These are phyloP conservation scores for Tremella yokohamensis DNA, from an alignment of 768 basidiomycete species.

Conservation along the genomic window DNA sequence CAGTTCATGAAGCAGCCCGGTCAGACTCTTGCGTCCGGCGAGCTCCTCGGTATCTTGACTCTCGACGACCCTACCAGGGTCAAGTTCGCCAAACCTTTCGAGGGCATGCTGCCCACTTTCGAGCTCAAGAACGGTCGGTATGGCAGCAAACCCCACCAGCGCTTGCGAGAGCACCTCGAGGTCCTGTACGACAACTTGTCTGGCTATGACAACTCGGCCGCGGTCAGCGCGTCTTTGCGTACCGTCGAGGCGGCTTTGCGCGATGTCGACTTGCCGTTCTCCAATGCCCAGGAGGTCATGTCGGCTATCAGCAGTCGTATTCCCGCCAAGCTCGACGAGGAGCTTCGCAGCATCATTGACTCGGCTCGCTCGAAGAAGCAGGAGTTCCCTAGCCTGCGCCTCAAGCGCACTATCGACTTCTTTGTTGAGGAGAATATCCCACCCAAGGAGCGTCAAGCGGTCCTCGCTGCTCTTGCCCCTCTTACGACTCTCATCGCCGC, in stretches of 20 bases:
- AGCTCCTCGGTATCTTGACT: conserved; percentile 93
- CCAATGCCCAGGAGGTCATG: conserved; percentile 76
- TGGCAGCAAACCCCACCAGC: conserved; percentile 87
- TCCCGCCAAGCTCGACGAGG: conserved; percentile 84
- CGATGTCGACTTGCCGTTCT: conserved; percentile 81
- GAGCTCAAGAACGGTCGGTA: conserved; percentile 73
- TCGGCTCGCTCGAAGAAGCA: conserved; percentile 64
- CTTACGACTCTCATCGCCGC: conserved; percentile 73
- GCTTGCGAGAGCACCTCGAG: conserved; percentile 66
- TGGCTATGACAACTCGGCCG: conserved; percentile 92
- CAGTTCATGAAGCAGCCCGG: conserved; percentile 98
- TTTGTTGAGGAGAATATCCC: conserved; percentile 76
- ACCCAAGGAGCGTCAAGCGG: conserved; percentile 73
- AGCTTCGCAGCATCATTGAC: conserved; percentile 73
- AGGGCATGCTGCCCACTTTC: conserved; percentile 83
- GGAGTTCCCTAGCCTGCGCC: conserved; percentile 85
- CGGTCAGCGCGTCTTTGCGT: conserved; percentile 81
- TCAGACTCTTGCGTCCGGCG: conserved; percentile 91
- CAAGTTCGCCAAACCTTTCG: conserved; percentile 97
- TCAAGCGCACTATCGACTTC: conserved; percentile 82
- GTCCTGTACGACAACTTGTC: conserved; percentile 86
- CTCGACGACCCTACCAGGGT: conserved; percentile 94
- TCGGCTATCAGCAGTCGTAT: conserved; percentile 88
- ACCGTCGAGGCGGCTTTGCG: conserved; percentile 78
- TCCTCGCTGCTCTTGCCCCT: conserved; percentile 66